phyloP scores from a whole-genome alignment of 2,329 filamentous ascomycete genomes.

The Cercospora janseana region DNA sequence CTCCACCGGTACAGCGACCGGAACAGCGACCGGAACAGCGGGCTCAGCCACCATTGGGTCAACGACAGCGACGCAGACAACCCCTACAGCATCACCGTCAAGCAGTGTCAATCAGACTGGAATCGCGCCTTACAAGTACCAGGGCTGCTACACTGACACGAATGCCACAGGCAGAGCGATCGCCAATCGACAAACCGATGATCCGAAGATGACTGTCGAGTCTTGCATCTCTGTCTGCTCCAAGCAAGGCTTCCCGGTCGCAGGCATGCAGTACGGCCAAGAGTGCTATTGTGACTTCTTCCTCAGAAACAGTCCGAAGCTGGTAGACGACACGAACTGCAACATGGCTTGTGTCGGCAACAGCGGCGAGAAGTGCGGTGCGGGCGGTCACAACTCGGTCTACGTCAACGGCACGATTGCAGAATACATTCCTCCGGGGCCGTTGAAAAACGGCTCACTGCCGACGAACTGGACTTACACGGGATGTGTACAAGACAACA shows the following conservation, averaged over 20 bases:
- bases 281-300: conserved; percentile 39
- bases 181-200: conserved; percentile 19
- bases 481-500: conserved; percentile 34
- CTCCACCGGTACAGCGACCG: conserved; percentile 8
- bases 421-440: conserved; percentile 20
- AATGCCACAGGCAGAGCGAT: conserved; percentile 26
- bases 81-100: conserved; percentile 22
- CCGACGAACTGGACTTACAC: conserved; percentile 30
- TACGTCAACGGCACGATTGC: conserved; percentile 31
- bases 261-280: conserved; percentile 35
- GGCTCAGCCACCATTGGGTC: neutral
- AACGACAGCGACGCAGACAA: conserved; percentile 24
- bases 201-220: conserved; percentile 24
- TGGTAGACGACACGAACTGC: conserved; percentile 29
- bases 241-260: conserved; percentile 35
- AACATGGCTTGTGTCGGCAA: conserved; percentile 35
- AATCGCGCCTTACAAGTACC: conserved; percentile 26
- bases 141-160: conserved; percentile 33
- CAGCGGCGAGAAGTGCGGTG: conserved; percentile 33
- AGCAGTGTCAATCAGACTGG: conserved; percentile 30
- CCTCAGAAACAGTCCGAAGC: conserved; percentile 29
- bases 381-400: conserved; percentile 30
- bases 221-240: conserved; percentile 34
- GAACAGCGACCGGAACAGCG: conserved; percentile 1
- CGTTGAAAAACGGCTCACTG: conserved; percentile 19